phyloP scores from a whole-genome alignment of 2,329 filamentous ascomycete species.

The Colletotrichum liriopes region DNA sequence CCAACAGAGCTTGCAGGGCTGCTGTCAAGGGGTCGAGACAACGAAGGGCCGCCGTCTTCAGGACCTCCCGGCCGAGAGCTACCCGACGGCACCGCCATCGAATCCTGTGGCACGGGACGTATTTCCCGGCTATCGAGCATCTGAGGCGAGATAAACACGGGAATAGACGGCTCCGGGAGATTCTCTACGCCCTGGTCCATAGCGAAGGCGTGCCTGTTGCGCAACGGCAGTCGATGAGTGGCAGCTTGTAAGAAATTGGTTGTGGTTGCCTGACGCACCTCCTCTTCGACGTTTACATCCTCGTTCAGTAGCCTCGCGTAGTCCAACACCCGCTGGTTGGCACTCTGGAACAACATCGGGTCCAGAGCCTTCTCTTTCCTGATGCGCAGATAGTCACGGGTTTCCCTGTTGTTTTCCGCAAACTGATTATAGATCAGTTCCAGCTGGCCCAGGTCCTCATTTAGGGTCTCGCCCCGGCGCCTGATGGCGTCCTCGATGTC shows the following conservation, averaged over 20 bases:
- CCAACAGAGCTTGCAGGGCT: background rate
- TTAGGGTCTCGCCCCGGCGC: background rate
- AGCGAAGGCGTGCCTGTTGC: background rate
- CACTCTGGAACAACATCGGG: background rate
- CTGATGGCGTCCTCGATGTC: background rate
- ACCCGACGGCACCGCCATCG: background rate
- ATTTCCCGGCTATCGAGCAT: background rate
- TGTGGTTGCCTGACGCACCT: background rate
- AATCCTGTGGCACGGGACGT: background rate
- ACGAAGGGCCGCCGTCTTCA: background rate
- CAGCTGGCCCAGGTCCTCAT: background rate
- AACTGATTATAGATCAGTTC: background rate
- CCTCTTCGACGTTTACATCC: background rate
- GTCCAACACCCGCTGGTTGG: background rate
- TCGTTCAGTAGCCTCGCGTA: background rate
- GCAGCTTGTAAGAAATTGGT: background rate
- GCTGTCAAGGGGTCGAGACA: background rate
- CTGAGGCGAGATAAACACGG: background rate
- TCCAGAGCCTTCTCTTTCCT: background rate
- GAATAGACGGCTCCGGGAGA: background rate
- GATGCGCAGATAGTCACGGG: background rate
- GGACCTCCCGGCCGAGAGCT: too few relatives aligned
- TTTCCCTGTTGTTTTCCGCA: background rate
- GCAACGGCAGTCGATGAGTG: background rate
- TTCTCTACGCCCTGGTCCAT: background rate